Conservation (phyloP, 177 flowering plant species). For the Telopea speciosissima region DNA sequence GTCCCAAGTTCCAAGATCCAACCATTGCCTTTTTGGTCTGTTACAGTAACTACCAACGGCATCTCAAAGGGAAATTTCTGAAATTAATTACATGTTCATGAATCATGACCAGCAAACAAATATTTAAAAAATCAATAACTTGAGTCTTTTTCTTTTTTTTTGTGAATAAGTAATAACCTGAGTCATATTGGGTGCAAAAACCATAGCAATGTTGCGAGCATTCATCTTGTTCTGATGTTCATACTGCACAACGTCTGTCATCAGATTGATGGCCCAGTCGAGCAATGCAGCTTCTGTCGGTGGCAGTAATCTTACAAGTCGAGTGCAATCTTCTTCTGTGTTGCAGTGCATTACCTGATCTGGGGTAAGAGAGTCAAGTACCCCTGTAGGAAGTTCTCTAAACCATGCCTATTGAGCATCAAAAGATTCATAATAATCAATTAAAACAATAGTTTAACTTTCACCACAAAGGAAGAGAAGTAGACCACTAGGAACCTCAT, state of each 20-base stretch:
- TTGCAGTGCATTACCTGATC: slow-evolving; percentile 95
- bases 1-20: neutral
- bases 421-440: neutral
- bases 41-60: neutral
- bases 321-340: slow-evolving; percentile 73
- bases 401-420: slow-evolving; percentile 73
- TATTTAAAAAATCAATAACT: too few species aligned
- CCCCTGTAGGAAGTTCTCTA: slow-evolving; percentile 88
- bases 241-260: slow-evolving; percentile 85
- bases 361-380: slow-evolving; percentile 81
- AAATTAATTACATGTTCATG: neutral
- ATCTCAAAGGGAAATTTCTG: neutral
- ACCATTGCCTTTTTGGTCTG: too few species aligned
- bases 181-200: slow-evolving; percentile 99
- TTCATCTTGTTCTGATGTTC: slow-evolving; percentile 92
- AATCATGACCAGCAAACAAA: too few species aligned
- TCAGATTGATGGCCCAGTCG: slow-evolving; percentile 93
- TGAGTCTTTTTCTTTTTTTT: too few species aligned
- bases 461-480: neutral
- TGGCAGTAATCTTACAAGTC: slow-evolving; percentile 58
- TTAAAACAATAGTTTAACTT: neutral
- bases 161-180: too few species aligned
- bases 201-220: slow-evolving; percentile 95
- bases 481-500: neutral
- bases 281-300: slow-evolving; percentile 78